Evolutionary conservation across 2,329 filamentous ascomycete genomes (phyloP).

Genomic region (Aspergillus persii): DNA sequence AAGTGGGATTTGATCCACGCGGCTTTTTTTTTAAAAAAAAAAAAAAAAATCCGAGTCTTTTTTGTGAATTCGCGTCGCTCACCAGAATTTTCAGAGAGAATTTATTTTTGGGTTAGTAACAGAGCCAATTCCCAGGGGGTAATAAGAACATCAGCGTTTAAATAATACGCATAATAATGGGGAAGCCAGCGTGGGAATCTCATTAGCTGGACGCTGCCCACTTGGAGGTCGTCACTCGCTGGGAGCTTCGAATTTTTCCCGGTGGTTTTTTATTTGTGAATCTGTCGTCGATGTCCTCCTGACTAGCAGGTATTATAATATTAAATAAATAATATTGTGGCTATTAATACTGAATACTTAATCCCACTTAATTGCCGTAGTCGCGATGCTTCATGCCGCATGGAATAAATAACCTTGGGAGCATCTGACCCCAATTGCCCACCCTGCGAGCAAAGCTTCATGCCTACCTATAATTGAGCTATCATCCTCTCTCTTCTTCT

Average conservation of each 20-base stretch:
- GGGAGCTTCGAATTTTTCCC: too few relatives aligned
- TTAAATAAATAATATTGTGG: background rate
- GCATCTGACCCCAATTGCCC: background rate
- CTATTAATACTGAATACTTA: background rate
- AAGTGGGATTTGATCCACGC: slow-evolving; percentile 13
- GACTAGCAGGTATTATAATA: background rate
- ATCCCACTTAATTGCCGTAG: background rate
- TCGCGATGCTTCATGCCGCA: slow-evolving; percentile 1
- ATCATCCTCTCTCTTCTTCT: slow-evolving; percentile 9
- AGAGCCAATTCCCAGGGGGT: background rate
- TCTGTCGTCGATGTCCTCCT: background rate
- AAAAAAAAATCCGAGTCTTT: background rate
- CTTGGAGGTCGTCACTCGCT: background rate
- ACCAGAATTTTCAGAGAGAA: background rate
- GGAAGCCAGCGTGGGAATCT: background rate
- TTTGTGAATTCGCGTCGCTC: background rate
- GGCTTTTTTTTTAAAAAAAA: background rate
- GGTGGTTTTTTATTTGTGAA: background rate
- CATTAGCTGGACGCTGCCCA: background rate
- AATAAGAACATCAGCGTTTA: background rate
- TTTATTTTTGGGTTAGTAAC: background rate
- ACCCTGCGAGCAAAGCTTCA: background rate
- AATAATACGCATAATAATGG: background rate
- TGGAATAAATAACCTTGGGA: background rate
- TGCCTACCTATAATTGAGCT: background rate